Evolutionary conservation across 2,329 filamentous ascomycete genomes (phyloP), one percentile per base, ranked within the genome.

Genomic region (Alternaria longipes): DNA sequence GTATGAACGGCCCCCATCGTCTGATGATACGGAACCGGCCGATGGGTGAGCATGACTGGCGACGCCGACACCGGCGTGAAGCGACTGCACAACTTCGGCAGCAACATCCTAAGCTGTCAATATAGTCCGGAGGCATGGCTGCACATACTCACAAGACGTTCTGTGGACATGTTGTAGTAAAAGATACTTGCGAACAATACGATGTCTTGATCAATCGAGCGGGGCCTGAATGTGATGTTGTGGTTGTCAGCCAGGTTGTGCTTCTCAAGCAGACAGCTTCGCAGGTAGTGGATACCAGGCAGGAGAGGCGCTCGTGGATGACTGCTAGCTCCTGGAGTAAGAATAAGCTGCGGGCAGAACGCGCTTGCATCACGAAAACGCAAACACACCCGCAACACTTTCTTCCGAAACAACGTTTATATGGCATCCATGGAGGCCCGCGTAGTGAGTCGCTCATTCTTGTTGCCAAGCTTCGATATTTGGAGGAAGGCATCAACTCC

Each of bases 401-500:
- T 56, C 30, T 14, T 32, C n/a, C 8, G 44, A 24, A 44, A 8
- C 18, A 28, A 41, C 24, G n/a, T 22, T 72, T 76, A 84, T 18
- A 84, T 78, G 8, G 82, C 81, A 66, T 85, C 83, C 81, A 85
- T 84, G n/a, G 78, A 81, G 4, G 83, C 83, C 60, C 83, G 75
- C 12, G 83, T 85, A 18, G 85, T 93, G 63, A 99, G 84, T 61
- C 97, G 93, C 82, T 99, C 95, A 74, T 98, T 97, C 84, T 97
- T 97, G 78, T 99, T 99, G 20, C 95, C 95, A 59, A 99, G 84
- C 78, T 97, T 96, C 5, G 93, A 97, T 62, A 99, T 97, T 76
- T 98, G 94, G 65, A 99, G 81, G 74, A 99, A 99, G 0, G 92
- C 94, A 81, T 99, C 95, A 7, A 96, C 93, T 14, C 95, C 95